phyloP scores from a whole-genome alignment of 352 stramenopile genomes.

The Elongisporangium anandrum region DNA sequence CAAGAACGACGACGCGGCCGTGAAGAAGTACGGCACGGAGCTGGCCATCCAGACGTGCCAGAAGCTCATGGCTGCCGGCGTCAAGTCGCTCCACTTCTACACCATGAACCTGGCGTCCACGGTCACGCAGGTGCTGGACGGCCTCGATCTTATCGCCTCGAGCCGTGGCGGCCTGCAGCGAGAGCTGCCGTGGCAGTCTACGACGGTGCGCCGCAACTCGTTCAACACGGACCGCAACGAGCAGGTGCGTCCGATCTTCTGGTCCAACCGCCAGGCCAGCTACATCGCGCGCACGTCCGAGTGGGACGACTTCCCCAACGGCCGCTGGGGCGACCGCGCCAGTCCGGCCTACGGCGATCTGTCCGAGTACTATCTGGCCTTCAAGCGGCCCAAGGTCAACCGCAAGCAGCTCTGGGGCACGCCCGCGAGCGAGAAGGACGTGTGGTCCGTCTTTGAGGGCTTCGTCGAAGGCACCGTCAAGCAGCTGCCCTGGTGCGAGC shows the following conservation, averaged over 20 bases:
- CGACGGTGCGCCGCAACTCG: conserved; percentile 51
- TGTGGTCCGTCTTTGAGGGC: conserved; percentile 94
- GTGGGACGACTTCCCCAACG: conserved; percentile 97
- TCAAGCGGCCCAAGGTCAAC: conserved; percentile 77
- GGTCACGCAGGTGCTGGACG: conserved; percentile 81
- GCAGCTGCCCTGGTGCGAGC: conserved; percentile 97
- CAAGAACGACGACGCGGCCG: conserved; percentile 92
- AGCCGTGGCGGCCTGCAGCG: conserved; percentile 35
- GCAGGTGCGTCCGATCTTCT: conserved; percentile 96
- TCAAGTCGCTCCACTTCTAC: conserved; percentile 91
- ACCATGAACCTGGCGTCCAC: conserved; percentile 93
- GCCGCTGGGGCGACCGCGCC: conserved; percentile 92
- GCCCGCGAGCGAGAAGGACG: conserved; percentile 81
- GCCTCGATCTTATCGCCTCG: conserved; percentile 57
- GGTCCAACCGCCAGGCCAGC: conserved; percentile 96
- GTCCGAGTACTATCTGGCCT: conserved; percentile 92
- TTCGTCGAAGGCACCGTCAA: conserved; percentile 77
- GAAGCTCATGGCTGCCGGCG: conserved; percentile 73
- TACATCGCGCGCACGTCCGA: conserved; percentile 96
- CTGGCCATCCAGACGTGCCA: conserved; percentile 93
- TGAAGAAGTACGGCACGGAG: conserved; percentile 94
- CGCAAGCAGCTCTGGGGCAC: conserved; percentile 77
- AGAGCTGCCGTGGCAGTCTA: conserved; percentile 70
- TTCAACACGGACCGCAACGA: conserved; percentile 72
- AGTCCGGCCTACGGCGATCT: conserved; percentile 95